These are phyloP conservation scores for Arthromyces matolae DNA, from an alignment of 768 basidiomycete genomes.

Conservation along the genomic window DNA sequence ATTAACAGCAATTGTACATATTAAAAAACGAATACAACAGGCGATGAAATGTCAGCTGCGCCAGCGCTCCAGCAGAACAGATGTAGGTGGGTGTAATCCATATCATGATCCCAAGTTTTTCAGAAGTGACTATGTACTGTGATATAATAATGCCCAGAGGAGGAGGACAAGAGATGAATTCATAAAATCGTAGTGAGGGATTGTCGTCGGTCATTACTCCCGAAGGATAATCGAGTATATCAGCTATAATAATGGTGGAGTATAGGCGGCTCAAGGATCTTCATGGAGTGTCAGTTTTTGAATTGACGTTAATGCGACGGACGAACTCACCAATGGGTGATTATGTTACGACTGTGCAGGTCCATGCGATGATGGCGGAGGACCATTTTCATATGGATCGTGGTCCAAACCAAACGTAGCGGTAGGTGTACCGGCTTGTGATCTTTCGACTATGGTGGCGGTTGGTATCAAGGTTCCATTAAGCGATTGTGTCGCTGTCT, in stretches of 20 bases:
- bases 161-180: neutral
- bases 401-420: conserved; percentile 33
- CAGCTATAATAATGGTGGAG: conserved; percentile 10
- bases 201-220: conserved; percentile 8
- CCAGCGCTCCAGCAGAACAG: conserved; percentile 6
- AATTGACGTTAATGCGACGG: neutral
- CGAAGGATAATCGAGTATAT: conserved; percentile 2
- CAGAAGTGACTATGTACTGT: neutral
- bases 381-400: conserved; percentile 25
- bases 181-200: conserved; percentile 9
- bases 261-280: too few relatives aligned
- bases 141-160: neutral
- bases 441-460: conserved; percentile 46
- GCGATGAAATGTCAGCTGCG: neutral
- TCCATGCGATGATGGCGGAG: conserved; percentile 17
- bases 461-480: conserved; percentile 42
- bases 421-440: conserved; percentile 45
- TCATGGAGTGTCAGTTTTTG: neutral
- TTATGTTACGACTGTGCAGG: conserved; percentile 3
- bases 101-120: conserved; percentile 2
- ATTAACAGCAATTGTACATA: too few relatives aligned
- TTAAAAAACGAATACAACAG: too few relatives aligned
- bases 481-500: conserved; percentile 38
- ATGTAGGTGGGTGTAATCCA: neutral
- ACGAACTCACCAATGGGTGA: conserved; percentile 2